Evolutionary conservation across 2,329 filamentous ascomycete genomes (phyloP).

Genomic region (Pseudogymnoascus sp.): DNA sequence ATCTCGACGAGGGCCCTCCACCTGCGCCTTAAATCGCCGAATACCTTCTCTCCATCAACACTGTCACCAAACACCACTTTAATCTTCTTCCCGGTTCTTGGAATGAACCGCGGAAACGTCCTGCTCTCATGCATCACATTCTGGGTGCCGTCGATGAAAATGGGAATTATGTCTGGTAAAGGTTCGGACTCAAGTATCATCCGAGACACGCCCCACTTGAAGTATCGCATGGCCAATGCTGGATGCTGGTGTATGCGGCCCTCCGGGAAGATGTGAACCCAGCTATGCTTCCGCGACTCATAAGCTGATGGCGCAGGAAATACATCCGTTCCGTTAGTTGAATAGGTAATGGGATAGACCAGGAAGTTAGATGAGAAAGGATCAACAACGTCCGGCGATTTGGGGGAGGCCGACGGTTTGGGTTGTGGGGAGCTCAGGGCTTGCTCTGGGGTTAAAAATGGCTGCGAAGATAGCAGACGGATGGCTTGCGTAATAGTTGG

Average conservation of each 20-base stretch:
- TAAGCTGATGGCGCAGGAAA: constrained; percentile 68
- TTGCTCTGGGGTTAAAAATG: constrained; percentile 29
- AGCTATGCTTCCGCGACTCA: constrained; percentile 60
- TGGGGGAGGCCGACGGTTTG: constrained; percentile 13
- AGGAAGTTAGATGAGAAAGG: constrained; percentile 42
- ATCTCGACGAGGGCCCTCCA: constrained; percentile 63
- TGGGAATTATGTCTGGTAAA: constrained; percentile 79
- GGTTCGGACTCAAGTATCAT: constrained; percentile 85
- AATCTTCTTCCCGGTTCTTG: constrained; percentile 62
- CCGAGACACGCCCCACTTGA: constrained; percentile 93
- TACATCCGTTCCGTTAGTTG: constrained; percentile 56
- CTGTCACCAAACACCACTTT: constrained; percentile 71
- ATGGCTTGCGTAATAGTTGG: constrained; percentile 81
- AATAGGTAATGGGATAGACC: constrained; percentile 38
- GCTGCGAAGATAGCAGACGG: constrained; percentile 62
- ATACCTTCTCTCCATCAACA: constrained; percentile 63
- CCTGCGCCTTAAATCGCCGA: constrained; percentile 65
- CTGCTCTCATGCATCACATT: constrained; percentile 81
- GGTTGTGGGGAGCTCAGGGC: constrained; percentile 5
- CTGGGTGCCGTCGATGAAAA: constrained; percentile 90
- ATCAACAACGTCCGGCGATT: constrained; percentile 35
- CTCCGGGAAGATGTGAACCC: constrained; percentile 96
- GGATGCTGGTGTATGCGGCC: constrained; percentile 87
- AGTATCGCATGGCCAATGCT: constrained; percentile 76
- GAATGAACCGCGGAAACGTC: constrained; percentile 70